phyloP scores from a whole-genome alignment of 192 early-diverging fungal species.

The Linnemannia exigua region DNA sequence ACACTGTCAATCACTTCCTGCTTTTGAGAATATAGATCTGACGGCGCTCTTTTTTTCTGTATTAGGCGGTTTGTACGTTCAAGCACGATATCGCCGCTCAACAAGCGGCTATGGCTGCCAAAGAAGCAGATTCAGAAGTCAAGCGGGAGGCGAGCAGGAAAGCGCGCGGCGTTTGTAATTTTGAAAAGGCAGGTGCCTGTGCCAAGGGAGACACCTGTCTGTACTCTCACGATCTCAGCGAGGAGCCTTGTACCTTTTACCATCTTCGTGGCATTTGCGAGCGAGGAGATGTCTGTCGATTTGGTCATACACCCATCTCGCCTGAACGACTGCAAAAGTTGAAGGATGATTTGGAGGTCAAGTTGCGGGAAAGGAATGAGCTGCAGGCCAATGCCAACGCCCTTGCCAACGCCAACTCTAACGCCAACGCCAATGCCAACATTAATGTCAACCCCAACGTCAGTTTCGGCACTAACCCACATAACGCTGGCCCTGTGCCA shows the following conservation, averaged over 20 bases:
- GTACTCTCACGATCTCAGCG: constrained; percentile 25
- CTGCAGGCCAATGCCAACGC: not conserved
- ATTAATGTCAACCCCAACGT: no score
- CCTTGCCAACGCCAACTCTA: not conserved
- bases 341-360: not conserved
- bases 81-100: constrained; percentile 31
- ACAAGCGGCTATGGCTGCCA: not conserved
- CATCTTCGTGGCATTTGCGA: constrained; percentile 18
- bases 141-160: constrained; percentile 6
- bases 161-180: constrained; percentile 27
- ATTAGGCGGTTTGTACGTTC: constrained; percentile 25
- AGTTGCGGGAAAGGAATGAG: constrained; percentile 1
- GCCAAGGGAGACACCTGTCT: constrained; percentile 27
- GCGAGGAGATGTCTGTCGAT: constrained; percentile 15
- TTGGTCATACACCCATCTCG: constrained; percentile 26
- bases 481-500: not conserved
- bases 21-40: not conserved
- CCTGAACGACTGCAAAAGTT: constrained; percentile 10
- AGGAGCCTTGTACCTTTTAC: constrained; percentile 27
- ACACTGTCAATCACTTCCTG: not conserved
- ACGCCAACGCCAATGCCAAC: not conserved
- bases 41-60: not conserved
- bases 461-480: not conserved
- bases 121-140: not conserved
- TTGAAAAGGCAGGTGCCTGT: constrained; percentile 23